Evolutionary conservation across 306 rosid species (phyloP), one percentile per base, ranked within the genome.

Genomic region (Rubus idaeus): DNA sequence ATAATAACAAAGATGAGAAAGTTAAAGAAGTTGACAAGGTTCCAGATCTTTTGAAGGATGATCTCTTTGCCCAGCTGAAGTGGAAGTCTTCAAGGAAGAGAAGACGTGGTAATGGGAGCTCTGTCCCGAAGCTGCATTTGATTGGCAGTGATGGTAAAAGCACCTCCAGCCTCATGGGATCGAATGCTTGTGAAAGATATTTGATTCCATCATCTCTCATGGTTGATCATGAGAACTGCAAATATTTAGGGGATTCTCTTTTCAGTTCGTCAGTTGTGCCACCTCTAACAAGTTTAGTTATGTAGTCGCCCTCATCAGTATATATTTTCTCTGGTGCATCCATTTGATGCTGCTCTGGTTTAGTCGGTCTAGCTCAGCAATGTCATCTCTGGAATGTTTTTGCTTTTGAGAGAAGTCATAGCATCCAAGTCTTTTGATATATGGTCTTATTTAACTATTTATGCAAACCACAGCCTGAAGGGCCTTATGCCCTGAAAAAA

Each of bases 71-170:
- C 14, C 90, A 71, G 76, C 78, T 91, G 79, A 85, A 89, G 78
- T 94, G 98, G 98, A 88, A 80, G 49, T 73, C 87, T 6, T 86
- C 93, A 0, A 81, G 86, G 79, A 91, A 94, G 84, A 82, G 98
- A 82, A 76, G 89, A 78, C 83, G 83, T 2, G 65, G 76, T 61
- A 71, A 82, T 10, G 49, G 82, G 0, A 10, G 53, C 77, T 76
- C 82, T 45, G 44, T 55, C 8, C 83, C 20, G 47, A 91, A 88
- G 84, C 68, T 55, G 57, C 81, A 30, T 6, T 45, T 4, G 41
- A 5, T 3, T 3, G 81, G 71, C 13, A 70, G 20, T 58, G 52
- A 46, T 3, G 7, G 80, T 26, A 82, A 64, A 30, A 79, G 55
- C 78, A 77, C 81, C 20, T 75, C 84, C 0, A 44, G 83, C n/a